Evolutionary conservation across 352 stramenopile species (phyloP).

Genomic region (Pythium folliculosum): DNA sequence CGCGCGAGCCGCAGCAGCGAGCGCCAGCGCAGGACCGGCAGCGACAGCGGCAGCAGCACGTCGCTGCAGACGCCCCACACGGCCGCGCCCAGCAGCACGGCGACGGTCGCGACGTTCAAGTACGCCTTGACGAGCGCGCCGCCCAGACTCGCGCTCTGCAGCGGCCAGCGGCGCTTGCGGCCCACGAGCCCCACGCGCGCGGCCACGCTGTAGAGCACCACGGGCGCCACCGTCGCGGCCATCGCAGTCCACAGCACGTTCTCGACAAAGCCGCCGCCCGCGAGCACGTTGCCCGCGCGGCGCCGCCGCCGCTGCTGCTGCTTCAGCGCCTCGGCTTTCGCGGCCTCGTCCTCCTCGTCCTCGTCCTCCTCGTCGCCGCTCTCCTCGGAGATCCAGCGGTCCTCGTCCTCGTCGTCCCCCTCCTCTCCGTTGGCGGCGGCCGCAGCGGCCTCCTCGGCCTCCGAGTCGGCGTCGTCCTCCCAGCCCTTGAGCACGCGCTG

Average conservation of each 20-base stretch:
- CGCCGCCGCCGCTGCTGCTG: not conserved
- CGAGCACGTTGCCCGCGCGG: slow-evolving; percentile 11
- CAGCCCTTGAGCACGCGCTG: slow-evolving; percentile 49
- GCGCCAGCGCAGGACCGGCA: slow-evolving; percentile 16
- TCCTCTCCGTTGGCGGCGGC: slow-evolving; percentile 11
- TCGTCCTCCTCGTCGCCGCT: slow-evolving; percentile 15
- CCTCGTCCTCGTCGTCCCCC: slow-evolving; percentile 18
- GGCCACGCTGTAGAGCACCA: slow-evolving; percentile 46
- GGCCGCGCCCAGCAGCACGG: slow-evolving; percentile 11
- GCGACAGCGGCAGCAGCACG: slow-evolving; percentile 5
- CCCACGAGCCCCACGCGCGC: slow-evolving; percentile 5
- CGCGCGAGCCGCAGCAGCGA: slow-evolving; percentile 10
- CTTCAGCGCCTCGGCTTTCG: not conserved
- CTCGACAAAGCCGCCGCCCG: slow-evolving; percentile 34
- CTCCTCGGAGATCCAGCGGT: slow-evolving; percentile 27
- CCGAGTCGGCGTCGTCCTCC: slow-evolving; percentile 43
- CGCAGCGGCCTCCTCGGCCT: slow-evolving; percentile 31
- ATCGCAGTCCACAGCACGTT: slow-evolving; percentile 65
- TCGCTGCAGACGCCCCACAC: slow-evolving; percentile 14
- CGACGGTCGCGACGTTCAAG: slow-evolving; percentile 26
- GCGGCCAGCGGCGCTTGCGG: slow-evolving; percentile 15
- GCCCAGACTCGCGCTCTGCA: slow-evolving; percentile 25
- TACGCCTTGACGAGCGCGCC: slow-evolving; percentile 29
- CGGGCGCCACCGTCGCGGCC: slow-evolving; percentile 36
- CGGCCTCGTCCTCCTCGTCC: not conserved